Conservation (phyloP, 2,329 filamentous ascomycete species). For the Sarocladium oryzae region DNA sequence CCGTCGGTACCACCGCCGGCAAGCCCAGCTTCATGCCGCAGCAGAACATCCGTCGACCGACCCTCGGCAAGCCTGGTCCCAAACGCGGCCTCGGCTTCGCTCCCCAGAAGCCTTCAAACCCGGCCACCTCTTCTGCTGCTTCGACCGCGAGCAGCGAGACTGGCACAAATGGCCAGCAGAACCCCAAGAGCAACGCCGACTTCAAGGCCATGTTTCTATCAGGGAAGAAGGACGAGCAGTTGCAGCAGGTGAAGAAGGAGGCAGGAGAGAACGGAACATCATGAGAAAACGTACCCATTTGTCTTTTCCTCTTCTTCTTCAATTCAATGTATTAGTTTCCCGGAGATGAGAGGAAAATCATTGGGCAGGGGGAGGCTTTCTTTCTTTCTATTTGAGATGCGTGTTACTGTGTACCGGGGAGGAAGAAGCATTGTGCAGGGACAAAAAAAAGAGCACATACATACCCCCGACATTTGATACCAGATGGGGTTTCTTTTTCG, state of each 20-base stretch:
- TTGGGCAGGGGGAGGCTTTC: no score
- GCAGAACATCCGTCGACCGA: slow-evolving; percentile 34
- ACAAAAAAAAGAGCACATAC: no score
- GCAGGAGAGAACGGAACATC: background rate
- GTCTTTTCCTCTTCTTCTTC: no score
- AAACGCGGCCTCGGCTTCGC: slow-evolving; percentile 40
- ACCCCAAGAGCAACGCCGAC: slow-evolving; percentile 49
- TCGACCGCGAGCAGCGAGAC: background rate
- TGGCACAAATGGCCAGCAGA: slow-evolving; percentile 17
- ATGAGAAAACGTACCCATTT: background rate
- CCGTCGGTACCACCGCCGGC: slow-evolving; percentile 19
- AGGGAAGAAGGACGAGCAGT: slow-evolving; percentile 14
- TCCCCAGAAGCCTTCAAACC: slow-evolving; percentile 18
- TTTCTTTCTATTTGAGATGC: no score
- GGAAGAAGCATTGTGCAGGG: no score
- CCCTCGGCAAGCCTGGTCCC: slow-evolving; percentile 29
- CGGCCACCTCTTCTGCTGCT: no score
- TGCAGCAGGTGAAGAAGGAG: slow-evolving; percentile 12
- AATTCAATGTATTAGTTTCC: no score
- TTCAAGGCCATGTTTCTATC: slow-evolving; percentile 48
- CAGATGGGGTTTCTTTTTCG: background rate
- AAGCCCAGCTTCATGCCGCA: slow-evolving; percentile 37
- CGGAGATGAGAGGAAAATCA: no score
- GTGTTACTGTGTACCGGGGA: no score
- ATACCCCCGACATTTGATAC: background rate